A percentile compares a stretch with the other conserved stretches of the same genome.
These are phyloP conservation scores for Salmacisia buchloeana DNA, from an alignment of 1,284 basidiomycete genomes.

Conservation along the genomic window DNA sequence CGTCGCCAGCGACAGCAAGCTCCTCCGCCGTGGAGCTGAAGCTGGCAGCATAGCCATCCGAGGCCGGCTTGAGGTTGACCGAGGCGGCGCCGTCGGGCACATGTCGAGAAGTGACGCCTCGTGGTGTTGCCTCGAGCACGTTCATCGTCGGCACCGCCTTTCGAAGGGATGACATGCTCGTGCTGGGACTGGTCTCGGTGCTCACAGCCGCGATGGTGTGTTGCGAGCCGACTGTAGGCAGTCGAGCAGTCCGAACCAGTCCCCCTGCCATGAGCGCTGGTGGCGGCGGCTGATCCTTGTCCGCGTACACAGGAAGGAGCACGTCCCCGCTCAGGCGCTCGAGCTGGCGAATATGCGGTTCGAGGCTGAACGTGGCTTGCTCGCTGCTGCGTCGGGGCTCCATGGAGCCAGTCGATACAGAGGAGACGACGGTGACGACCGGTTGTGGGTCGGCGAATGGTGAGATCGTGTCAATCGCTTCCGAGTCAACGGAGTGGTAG, in stretches of 20 bases:
- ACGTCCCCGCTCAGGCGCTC: neutral
- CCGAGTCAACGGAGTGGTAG: neutral
- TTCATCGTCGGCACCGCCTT: neutral
- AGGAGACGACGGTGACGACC: too few species aligned
- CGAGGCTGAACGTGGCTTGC: neutral
- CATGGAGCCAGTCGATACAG: too few species aligned
- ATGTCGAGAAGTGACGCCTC: too few species aligned
- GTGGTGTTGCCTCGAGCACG: neutral
- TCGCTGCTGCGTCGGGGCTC: conserved; percentile 3
- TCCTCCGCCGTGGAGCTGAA: neutral
- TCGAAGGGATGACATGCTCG: neutral
- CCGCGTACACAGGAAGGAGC: neutral
- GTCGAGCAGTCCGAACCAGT: too few species aligned
- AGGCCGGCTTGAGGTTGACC: neutral
- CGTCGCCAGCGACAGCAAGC: neutral
- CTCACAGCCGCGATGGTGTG: too few species aligned
- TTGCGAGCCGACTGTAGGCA: too few species aligned
- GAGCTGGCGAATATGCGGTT: conserved; percentile 1
- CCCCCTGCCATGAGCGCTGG: neutral
- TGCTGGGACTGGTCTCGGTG: neutral
- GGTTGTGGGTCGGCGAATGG: conserved; percentile 1
- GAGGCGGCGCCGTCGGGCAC: neutral
- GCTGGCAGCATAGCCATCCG: neutral
- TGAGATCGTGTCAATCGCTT: neutral
- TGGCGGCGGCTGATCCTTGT: conserved; percentile 4